These are phyloP conservation scores for Fusarium sterilihyphosum DNA, from an alignment of 2,329 filamentous ascomycete genomes.

Conservation along the genomic window DNA sequence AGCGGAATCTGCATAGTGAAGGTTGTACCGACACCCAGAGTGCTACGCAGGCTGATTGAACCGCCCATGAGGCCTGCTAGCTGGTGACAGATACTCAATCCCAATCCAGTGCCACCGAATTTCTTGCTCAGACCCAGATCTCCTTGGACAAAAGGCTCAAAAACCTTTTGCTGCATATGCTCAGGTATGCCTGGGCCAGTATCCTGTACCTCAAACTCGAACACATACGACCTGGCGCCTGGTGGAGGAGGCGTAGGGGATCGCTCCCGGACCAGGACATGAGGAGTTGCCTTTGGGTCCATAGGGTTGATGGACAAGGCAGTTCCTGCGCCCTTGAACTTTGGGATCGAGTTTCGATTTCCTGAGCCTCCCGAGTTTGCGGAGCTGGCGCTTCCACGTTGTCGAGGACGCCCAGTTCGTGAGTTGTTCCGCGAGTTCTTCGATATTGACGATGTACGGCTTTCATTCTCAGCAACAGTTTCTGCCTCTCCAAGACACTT, in stretches of 20 bases:
- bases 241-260: slow-evolving; percentile 69
- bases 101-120: slow-evolving; percentile 87
- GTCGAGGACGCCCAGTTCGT: slow-evolving; percentile 53
- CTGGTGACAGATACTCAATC: slow-evolving; percentile 89
- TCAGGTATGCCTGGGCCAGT: slow-evolving; percentile 87
- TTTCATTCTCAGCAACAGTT: slow-evolving; percentile 53
- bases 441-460: slow-evolving; percentile 64
- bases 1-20: slow-evolving; percentile 88
- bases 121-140: slow-evolving; percentile 90
- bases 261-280: slow-evolving; percentile 62
- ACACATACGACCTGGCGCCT: slow-evolving; percentile 73
- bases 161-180: slow-evolving; percentile 82
- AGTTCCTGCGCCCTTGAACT: slow-evolving; percentile 54
- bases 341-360: slow-evolving; percentile 30
- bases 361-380: slow-evolving; percentile 62
- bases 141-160: slow-evolving; percentile 95
- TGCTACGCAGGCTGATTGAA: slow-evolving; percentile 75
- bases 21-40: slow-evolving; percentile 77
- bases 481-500: slow-evolving; percentile 74
- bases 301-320: slow-evolving; percentile 71
- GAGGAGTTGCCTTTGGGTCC: slow-evolving; percentile 62
- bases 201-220: slow-evolving; percentile 90
- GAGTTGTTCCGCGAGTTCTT: slow-evolving; percentile 58
- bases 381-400: slow-evolving; percentile 60
- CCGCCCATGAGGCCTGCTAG: slow-evolving; percentile 86